Base-by-base conservation (phyloP, 2,329 filamentous ascomycete species). In the Botryotinia narcissicola region DNA sequence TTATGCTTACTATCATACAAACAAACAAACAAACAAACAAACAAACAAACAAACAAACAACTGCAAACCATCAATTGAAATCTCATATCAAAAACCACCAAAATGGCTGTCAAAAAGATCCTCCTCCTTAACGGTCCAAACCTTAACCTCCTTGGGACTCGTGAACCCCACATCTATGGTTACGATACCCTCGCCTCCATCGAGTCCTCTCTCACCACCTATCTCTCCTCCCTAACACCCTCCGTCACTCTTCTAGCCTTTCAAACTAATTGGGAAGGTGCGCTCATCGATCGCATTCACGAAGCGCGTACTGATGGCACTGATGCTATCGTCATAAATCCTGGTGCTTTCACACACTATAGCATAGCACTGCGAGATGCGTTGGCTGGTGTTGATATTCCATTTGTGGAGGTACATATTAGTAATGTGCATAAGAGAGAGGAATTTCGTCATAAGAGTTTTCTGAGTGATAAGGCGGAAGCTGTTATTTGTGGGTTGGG, bases 91-190 rank as follows among this genome's bases (percentile, higher is more conserved):
- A 37, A 22, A 14, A 57, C 18, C n/a, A 71, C 46, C 46, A 63
- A 71, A 67, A 81, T 82, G 83, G 77, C 82, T 57, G 77, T 82
- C 60, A 83, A 82, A 76, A 82, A 79, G 62, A 89, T 94, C 80
- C 89, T 94, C 40, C 70, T 94, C 76, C 89, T 94, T 84, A 94
- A 94, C 82, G 92, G 92, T n/a, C 92, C 92, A 46, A 95, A 95
- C 81, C 90, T 95, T 78, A 94, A 94, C 83, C 90, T 95, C 68
- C 87, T 95, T 44, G 92, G 92, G 51, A 91, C 88, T 20, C 87
- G 93, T 35, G 92, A 95, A 81, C 92, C 92, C 25, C 84, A 89
- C 42, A 87, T 93, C 78, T 94, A 95, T 83, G 92, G 92, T 79
- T 85, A 84, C 75, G 90, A 89, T 0, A 93, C 92, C 0, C 88